Percentiles rank a stretch among this genome's conserved stretches.
Conservation (phyloP, 306 rosid genomes). For the Inga laurina region DNA sequence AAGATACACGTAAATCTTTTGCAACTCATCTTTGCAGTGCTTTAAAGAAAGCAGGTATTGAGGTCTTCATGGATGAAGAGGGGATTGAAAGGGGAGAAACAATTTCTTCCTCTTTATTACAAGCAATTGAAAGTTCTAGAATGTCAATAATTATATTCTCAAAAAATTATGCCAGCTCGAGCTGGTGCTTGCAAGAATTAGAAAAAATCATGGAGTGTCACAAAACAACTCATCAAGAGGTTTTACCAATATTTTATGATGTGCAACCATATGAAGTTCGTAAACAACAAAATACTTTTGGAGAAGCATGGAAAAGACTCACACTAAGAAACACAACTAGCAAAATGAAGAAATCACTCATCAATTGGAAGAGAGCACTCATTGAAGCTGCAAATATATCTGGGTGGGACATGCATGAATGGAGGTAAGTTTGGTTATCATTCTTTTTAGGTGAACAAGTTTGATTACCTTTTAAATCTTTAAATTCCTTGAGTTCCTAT, state of each 20-base stretch:
- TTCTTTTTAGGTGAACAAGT: no score
- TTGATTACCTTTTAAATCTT: not conserved
- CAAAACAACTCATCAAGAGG: not conserved
- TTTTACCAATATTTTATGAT: not conserved
- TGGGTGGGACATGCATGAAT: not conserved
- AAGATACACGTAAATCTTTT: conserved; percentile 6
- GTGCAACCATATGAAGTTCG: not conserved
- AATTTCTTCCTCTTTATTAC: not conserved
- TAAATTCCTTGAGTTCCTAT: not conserved
- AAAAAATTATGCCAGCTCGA: not conserved
- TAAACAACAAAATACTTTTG: not conserved
- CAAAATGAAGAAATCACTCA: not conserved
- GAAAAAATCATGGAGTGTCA: conserved; percentile 16
- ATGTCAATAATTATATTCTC: not conserved
- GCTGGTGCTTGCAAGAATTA: not conserved
- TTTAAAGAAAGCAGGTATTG: not conserved
- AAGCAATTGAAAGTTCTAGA: conserved; percentile 2
- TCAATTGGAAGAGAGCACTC: not conserved
- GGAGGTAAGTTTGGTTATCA: not conserved
- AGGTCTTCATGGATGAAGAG: not conserved
- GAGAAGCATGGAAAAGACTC: not conserved
- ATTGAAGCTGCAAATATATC: not conserved
- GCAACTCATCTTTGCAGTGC: not conserved
- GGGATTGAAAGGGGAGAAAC: not conserved
- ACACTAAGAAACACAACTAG: not conserved